Base-by-base conservation (phyloP, 2,329 filamentous ascomycete genomes). In the Aspergillus sp. region DNA sequence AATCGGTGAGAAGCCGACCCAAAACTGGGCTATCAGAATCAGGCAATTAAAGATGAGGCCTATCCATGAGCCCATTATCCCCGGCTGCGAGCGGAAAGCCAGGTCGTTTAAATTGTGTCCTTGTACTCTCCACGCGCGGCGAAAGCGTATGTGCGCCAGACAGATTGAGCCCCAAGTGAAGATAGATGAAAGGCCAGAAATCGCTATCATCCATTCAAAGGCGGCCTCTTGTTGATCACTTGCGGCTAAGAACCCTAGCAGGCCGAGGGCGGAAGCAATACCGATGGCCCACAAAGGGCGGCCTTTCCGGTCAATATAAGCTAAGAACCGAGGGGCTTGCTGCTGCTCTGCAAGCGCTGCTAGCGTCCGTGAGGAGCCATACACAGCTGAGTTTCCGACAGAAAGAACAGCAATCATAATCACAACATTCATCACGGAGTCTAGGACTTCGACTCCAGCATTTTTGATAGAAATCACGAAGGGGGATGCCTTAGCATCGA, bases 381-480 rank as follows among this genome's bases (percentile, higher is more conserved):
- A 98, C 58, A 97, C 88, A 60, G 92, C 88, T 6, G 91, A 93
- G 75, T 96, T 97, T 57, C 92, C 92, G 58, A 97, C 93, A 0
- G 91, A 96, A 20, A 97, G 79, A 20, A 96, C 92, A 18, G 93
- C 89, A 61, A 96, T 86, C 69, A 97, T 86, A 71, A 97, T 96
- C 59, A 97, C 91, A n/a, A 86, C 87, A 74, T 98, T 97, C 89
- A 97, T 96, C 53, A 97, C 83, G 0, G 89, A 93, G 2, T 91
- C 91, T 3, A 97, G 83, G 2, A 89, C 87, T 42, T 84, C 77
- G 66, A 97, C 96, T 8, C 90, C 89, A 1, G 92, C 91, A 61
- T 92, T 89, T 64, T 89, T 81, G 65, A 96, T 96, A 61, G 93
- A 91, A 67, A 97, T 96, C 66, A 97, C 93, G 72, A 97, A 97